Conservation (phyloP, 2,329 filamentous ascomycete species). For the Penicillium verrucosum region DNA sequence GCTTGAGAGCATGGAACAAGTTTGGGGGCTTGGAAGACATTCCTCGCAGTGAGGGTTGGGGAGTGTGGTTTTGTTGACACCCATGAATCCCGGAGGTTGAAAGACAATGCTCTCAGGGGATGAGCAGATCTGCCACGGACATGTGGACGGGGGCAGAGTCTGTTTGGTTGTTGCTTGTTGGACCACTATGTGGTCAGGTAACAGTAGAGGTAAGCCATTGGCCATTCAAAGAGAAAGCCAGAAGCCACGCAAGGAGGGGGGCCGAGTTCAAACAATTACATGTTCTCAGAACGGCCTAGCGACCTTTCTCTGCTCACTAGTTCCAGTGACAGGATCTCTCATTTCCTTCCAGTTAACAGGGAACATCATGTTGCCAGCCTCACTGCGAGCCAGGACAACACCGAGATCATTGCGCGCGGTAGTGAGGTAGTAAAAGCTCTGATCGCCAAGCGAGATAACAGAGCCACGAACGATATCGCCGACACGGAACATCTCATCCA, state of each 20-base stretch:
- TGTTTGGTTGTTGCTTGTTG: not conserved
- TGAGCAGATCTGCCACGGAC: not conserved
- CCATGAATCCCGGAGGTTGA: not conserved
- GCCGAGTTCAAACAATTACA: not conserved
- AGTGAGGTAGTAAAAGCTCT: constrained; percentile 91
- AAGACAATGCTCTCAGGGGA: not conserved
- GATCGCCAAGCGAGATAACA: constrained; percentile 88
- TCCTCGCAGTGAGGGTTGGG: not conserved
- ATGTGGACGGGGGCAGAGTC: not conserved
- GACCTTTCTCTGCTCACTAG: constrained; percentile 80
- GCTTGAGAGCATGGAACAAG: not conserved
- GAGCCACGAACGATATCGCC: constrained; percentile 86
- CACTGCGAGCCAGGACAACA: constrained; percentile 88
- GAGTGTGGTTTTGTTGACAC: not conserved
- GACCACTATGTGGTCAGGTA: not conserved
- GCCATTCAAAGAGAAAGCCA: not conserved
- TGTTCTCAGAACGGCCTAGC: constrained; percentile 76
- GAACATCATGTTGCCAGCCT: constrained; percentile 84
- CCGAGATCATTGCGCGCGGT: constrained; percentile 89
- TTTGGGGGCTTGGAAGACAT: not conserved
- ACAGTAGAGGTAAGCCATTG: not conserved
- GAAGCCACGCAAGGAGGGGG: not conserved
- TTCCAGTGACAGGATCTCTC: constrained; percentile 73
- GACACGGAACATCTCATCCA: constrained; percentile 86
- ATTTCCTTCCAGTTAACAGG: constrained; percentile 96